These are phyloP conservation scores for Hymenoscyphus infarciens DNA, from an alignment of 2,329 filamentous ascomycete species.

Conservation along the genomic window DNA sequence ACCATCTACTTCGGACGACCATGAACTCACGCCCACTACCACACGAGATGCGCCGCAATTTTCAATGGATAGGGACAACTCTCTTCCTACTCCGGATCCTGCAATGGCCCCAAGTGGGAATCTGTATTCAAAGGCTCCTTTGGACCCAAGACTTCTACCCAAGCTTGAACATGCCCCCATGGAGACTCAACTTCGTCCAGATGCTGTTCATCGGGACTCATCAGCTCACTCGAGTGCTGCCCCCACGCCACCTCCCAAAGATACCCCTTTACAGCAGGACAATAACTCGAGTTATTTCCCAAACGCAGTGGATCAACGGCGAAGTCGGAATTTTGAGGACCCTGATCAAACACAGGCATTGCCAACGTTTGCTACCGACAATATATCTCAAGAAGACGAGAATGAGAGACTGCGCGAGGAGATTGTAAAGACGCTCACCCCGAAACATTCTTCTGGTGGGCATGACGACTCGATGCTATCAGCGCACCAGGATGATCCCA, in stretches of 20 bases:
- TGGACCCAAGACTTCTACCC: slow-evolving; percentile 28
- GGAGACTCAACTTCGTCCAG: slow-evolving; percentile 27
- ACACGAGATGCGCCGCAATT: slow-evolving; percentile 13
- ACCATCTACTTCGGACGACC: slow-evolving; percentile 14
- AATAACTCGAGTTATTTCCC: slow-evolving; percentile 21
- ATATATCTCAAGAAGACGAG: slow-evolving; percentile 47
- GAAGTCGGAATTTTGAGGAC: slow-evolving; percentile 14
- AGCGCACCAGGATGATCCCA: slow-evolving; percentile 21
- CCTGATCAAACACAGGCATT: slow-evolving; percentile 14
- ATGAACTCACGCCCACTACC: slow-evolving; percentile 28
- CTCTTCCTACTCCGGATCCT: slow-evolving; percentile 26
- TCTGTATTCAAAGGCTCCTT: slow-evolving; percentile 23
- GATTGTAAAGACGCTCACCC: slow-evolving; percentile 66
- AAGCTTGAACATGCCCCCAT: slow-evolving; percentile 21
- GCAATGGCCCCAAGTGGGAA: slow-evolving; percentile 26
- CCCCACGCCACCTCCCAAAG: slow-evolving; percentile 46
- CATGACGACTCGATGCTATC: slow-evolving; percentile 15
- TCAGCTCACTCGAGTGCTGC: slow-evolving; percentile 36
- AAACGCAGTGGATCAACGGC: slow-evolving; percentile 8
- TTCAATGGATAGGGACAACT: slow-evolving; percentile 10
- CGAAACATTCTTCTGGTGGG: slow-evolving; percentile 37
- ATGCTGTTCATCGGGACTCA: slow-evolving; percentile 32
- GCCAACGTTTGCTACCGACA: slow-evolving; percentile 16
- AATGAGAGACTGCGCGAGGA: slow-evolving; percentile 70
- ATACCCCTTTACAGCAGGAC: slow-evolving; percentile 32